Conservation (phyloP, 805 yeast genomes). For the Zygoascus ofunaensis region DNA sequence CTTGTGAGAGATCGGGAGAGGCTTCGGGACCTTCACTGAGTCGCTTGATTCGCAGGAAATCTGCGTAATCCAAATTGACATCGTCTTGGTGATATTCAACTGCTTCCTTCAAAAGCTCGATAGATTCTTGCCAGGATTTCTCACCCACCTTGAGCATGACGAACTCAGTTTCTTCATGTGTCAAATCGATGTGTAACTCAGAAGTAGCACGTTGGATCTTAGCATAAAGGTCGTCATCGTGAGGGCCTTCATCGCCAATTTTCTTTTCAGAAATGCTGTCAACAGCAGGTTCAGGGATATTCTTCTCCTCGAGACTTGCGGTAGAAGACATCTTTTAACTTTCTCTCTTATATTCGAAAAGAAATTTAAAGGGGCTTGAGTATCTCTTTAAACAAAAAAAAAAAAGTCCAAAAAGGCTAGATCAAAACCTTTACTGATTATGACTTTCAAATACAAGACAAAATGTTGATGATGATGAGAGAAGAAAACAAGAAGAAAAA, state of each 20-base stretch:
- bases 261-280: not conserved
- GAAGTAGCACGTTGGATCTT: slow-evolving; percentile 33
- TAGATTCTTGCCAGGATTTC: slow-evolving; percentile 4
- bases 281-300: not conserved
- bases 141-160: not conserved
- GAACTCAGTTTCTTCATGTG: slow-evolving; percentile 25
- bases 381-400: too few species aligned
- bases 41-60: slow-evolving; percentile 28
- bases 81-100: slow-evolving; percentile 38
- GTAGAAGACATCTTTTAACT: not conserved
- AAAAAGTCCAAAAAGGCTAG: not conserved
- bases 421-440: too few species aligned
- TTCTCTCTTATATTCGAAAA: too few species aligned
- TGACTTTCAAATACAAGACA: not conserved
- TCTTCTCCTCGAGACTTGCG: not conserved
- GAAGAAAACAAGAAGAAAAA: not conserved
- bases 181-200: slow-evolving; percentile 42
- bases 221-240: not conserved
- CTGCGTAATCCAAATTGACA: slow-evolving; percentile 35
- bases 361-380: too few species aligned
- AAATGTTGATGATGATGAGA: not conserved
- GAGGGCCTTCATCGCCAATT: not conserved
- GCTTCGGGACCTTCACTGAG: slow-evolving; percentile 25
- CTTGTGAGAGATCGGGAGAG: slow-evolving; percentile 21
- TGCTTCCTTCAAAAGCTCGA: slow-evolving; percentile 28